phyloP scores from a whole-genome alignment of 306 rosid species.

The Dryas octopetala region DNA sequence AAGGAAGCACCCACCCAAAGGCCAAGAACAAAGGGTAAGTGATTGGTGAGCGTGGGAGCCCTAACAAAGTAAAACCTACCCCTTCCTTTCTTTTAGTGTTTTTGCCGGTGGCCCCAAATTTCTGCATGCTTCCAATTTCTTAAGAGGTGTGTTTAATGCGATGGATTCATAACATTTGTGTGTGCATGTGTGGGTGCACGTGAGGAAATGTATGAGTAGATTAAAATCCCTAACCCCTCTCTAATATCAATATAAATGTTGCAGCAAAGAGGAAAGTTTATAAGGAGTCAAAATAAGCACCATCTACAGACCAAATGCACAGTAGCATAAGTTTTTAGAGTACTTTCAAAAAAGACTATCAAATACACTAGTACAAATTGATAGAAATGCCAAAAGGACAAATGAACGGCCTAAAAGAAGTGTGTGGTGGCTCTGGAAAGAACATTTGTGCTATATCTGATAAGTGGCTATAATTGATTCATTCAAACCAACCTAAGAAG shows the following conservation, averaged over 20 bases:
- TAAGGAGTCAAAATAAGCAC: not conserved
- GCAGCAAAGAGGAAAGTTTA: too few species aligned
- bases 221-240: too few species aligned
- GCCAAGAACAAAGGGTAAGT: not conserved
- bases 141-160: too few species aligned
- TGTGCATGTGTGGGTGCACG: too few species aligned
- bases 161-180: too few species aligned
- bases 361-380: not conserved
- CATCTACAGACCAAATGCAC: not conserved
- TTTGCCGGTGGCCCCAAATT: constrained; percentile 35
- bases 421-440: not conserved
- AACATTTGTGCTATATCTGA: too few species aligned
- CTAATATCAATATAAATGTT: too few species aligned
- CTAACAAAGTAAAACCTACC: constrained; percentile 20
- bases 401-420: not conserved
- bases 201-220: too few species aligned
- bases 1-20: not conserved
- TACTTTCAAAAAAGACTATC: not conserved
- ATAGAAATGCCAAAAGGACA: not conserved
- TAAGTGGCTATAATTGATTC: too few species aligned
- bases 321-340: not conserved
- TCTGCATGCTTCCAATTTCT: not conserved
- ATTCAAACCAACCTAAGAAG: not conserved
- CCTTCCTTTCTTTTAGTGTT: constrained; percentile 13
- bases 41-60: constrained; percentile 21